phyloP scores from a whole-genome alignment of 371 early-diverging fungal species.

The Apophysomyces variabilis region DNA sequence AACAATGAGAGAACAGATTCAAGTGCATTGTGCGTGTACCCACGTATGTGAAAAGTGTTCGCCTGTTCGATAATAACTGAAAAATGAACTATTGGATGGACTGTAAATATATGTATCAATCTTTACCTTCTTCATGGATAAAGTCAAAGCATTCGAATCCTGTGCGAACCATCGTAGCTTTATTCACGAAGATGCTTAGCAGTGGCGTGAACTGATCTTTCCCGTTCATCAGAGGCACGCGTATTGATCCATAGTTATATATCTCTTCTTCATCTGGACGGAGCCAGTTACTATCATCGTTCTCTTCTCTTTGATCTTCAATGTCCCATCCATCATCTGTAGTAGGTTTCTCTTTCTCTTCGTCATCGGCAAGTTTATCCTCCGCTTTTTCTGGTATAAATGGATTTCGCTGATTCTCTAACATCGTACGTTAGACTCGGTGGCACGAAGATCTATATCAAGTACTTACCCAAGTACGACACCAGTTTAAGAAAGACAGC shows the following conservation, averaged over 20 bases:
- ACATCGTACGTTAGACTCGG: conserved; percentile 5
- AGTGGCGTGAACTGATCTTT: conserved; percentile 19
- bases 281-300: conserved; percentile 22
- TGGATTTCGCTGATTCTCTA: conserved; percentile 24
- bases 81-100: neutral
- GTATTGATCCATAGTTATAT: conserved; percentile 45
- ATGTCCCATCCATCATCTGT: conserved; percentile 43
- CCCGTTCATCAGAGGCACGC: conserved; percentile 27
- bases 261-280: conserved; percentile 33
- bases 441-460: neutral
- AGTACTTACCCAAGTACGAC: conserved; percentile 34
- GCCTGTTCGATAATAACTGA: conserved; percentile 18
- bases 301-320: conserved; percentile 37
- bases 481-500: conserved; percentile 38
- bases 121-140: conserved; percentile 20
- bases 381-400: conserved; percentile 17
- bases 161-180: conserved; percentile 39
- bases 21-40: neutral
- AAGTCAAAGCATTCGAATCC: conserved; percentile 45
- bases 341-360: conserved; percentile 20
- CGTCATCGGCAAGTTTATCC: conserved; percentile 10
- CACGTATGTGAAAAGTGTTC: conserved; percentile 22
- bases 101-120: neutral
- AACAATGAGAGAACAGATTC: conserved; percentile 18
- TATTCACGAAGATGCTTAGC: conserved; percentile 32